Base-by-base conservation (phyloP, 306 rosid genomes). In the Cotoneaster glaucophyllus region DNA sequence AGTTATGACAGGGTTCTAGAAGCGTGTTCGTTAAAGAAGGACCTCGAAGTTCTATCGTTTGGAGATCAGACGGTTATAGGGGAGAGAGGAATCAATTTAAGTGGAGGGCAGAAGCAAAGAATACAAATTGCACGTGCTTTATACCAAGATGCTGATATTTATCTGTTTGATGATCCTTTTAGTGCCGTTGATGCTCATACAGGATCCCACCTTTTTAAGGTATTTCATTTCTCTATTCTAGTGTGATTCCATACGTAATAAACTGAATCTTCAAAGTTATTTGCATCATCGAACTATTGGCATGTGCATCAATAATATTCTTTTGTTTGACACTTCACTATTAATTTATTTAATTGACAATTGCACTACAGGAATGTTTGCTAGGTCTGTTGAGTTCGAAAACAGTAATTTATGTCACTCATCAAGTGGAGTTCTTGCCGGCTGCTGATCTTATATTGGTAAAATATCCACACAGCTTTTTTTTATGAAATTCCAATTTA, bases 161-260 rank as follows among this genome's bases (percentile, higher is more conserved):
- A 90, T 83, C 83, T 93, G 65, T 88, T 88, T 73, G 97, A 90
- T 56, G 97, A 93, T 86, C 97, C 97, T n/a, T 93, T 93, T 74
- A 93, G 96, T 75, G 97, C 94, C 54, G 92, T 93, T 34, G 97
- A 90, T 86, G 97, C 96, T 79, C 97, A 93, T 81, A 93, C 97
- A n/a, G 96, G 96, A 85, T 93, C 96, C 21, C 96, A 90, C 79
- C 82, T 90, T 73, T 91, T 89, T 61, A 89, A 86, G 97, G 92
- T 87, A 78, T 77, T 74, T 59, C 74, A 18, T 39, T 58, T 45
- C 62, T 62, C 41, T 77, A 24, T 18, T 80, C 64, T 24, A 68
- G 39, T 39, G 39, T 73, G 37, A 67, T 59, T 71, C 43, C 67
- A 56, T 82, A 8, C 44, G 14, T 11, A 63, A 14, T 50, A 63